A percentile compares a stretch with the other conserved stretches of the same genome.
Evolutionary conservation across 805 yeast genomes (phyloP).

Genomic region (Candida krabiensis): DNA sequence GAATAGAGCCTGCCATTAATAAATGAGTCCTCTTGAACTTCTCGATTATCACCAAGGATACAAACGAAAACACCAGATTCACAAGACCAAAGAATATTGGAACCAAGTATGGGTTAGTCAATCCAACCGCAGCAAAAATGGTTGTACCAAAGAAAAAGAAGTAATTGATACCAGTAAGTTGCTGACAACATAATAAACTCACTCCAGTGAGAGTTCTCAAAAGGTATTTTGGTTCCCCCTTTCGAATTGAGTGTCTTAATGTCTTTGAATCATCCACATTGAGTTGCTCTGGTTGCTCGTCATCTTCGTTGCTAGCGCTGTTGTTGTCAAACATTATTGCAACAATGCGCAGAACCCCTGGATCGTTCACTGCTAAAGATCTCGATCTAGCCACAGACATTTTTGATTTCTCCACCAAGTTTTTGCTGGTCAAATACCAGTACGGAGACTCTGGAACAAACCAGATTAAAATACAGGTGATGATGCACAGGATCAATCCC

Average conservation of each 20-base stretch:
- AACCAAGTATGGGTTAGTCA: conserved; percentile 53
- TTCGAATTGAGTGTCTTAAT: conserved; percentile 15
- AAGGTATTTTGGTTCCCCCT: conserved; percentile 32
- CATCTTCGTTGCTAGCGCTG: not conserved
- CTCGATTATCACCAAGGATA: conserved; percentile 49
- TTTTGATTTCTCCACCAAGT: conserved; percentile 16
- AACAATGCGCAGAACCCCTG: conserved; percentile 19
- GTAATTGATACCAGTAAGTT: conserved; percentile 65
- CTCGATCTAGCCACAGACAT: conserved; percentile 22
- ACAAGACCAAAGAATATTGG: conserved; percentile 56
- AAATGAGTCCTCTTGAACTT: conserved; percentile 46
- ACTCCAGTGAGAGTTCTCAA: conserved; percentile 32
- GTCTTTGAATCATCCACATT: conserved; percentile 1
- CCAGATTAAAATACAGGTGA: conserved; percentile 21
- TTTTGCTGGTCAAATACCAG: conserved; percentile 24
- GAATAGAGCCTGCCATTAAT: conserved; percentile 47
- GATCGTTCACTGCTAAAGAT: conserved; percentile 20
- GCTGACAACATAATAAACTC: conserved; percentile 36
- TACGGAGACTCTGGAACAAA: conserved; percentile 37
- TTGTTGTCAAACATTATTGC: conserved; percentile 21
- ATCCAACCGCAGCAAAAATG: conserved; percentile 51
- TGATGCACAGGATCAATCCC: conserved; percentile 17
- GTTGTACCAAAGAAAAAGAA: conserved; percentile 67
- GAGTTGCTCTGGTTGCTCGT: conserved; percentile 4
- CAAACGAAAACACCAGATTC: conserved; percentile 52